Conservation (phyloP, 1,284 basidiomycete species). For the Puccinia triticina region DNA sequence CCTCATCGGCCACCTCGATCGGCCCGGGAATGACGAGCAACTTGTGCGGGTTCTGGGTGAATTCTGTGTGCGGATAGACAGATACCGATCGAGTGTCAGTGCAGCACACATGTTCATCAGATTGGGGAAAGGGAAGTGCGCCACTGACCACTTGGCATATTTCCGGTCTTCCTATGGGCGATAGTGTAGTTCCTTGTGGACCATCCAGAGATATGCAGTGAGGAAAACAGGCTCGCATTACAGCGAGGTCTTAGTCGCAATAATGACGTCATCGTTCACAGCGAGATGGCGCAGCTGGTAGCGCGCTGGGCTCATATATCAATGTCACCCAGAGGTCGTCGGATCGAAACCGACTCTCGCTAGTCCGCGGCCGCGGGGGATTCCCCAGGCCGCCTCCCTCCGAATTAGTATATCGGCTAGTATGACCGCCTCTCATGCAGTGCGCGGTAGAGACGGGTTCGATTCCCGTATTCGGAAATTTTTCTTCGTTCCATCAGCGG, state of each 20-base stretch:
- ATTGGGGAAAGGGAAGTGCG: too few species aligned
- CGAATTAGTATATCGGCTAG: conserved; percentile 50
- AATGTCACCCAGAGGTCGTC: conserved; percentile 24
- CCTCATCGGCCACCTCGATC: conserved; percentile 79
- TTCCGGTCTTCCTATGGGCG: too few species aligned
- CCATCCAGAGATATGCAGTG: too few species aligned
- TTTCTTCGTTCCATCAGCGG: too few species aligned
- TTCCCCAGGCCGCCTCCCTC: too few species aligned
- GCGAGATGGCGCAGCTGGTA: background rate
- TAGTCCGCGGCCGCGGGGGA: too few species aligned
- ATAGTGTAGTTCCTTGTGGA: too few species aligned
- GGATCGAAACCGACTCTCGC: conserved; percentile 33
- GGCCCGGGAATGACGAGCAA: conserved; percentile 72
- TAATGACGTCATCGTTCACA: too few species aligned
- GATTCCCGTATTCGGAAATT: conserved; percentile 40
- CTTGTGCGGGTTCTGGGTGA: conserved; percentile 55
- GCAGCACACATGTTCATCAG: too few species aligned
- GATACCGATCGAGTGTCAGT: background rate
- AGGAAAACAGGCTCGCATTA: too few species aligned
- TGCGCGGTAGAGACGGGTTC: background rate
- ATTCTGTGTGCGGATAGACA: conserved; percentile 32
- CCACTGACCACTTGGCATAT: too few species aligned
- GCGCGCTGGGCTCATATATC: background rate
- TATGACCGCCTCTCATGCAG: conserved; percentile 36
- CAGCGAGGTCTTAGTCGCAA: too few species aligned